Evolutionary conservation across 257 asterid species (phyloP).

Genomic region (Jaltomata sinuosa): DNA sequence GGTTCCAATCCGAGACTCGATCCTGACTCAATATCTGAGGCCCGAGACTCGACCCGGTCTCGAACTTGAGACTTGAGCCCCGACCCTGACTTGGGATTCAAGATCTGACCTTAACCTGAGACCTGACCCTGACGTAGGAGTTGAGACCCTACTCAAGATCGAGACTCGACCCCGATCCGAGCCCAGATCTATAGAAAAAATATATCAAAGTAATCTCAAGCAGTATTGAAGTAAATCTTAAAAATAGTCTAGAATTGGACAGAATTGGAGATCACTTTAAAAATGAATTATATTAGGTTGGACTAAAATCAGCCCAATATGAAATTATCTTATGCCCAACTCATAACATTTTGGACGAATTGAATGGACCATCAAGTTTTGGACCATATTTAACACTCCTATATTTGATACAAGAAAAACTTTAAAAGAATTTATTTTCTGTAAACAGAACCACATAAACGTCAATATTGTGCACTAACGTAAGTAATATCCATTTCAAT

Average conservation of each 20-base stretch:
- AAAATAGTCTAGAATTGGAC: background rate
- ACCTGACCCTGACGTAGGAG: background rate
- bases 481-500: background rate
- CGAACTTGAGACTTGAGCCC: no score
- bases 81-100: rapidly evolving
- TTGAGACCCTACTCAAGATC: background rate
- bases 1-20: no score
- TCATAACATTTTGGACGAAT: background rate
- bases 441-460: background rate
- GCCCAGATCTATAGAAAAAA: background rate
- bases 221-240: background rate
- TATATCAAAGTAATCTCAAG: background rate
- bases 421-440: background rate
- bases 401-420: background rate
- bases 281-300: background rate
- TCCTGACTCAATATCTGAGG: no score
- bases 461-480: background rate
- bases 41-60: no score
- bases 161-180: background rate
- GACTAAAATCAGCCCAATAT: background rate
- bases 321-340: background rate
- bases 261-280: background rate
- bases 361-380: background rate
- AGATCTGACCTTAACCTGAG: background rate
- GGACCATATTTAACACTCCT: background rate